Percentiles rank a stretch among this genome's conserved stretches.
Conservation (phyloP, 306 rosid species). For the Delonix regia region DNA sequence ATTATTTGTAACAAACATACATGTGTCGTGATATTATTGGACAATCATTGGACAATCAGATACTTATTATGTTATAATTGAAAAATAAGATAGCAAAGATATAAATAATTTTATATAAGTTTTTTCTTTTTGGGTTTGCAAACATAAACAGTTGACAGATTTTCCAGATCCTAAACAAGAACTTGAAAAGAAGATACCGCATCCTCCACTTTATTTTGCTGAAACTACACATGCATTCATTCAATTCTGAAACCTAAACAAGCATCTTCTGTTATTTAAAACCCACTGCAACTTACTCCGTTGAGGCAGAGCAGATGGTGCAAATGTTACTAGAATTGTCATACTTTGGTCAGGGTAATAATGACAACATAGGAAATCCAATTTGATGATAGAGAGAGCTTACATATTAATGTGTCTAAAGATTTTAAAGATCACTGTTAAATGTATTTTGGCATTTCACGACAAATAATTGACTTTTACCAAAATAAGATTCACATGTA, state of each 20-base stretch:
- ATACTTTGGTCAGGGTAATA: not conserved
- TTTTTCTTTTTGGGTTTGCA: too few relatives aligned
- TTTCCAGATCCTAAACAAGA: not conserved
- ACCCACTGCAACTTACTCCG: not conserved
- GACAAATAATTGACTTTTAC: constrained; percentile 19
- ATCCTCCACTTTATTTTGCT: not conserved
- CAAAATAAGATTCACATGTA: not conserved
- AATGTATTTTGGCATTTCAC: not conserved
- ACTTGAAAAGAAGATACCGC: not conserved
- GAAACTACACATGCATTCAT: not conserved
- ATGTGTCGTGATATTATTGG: too few relatives aligned
- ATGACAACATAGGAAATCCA: not conserved
- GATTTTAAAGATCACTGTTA: not conserved
- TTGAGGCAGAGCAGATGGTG: not conserved
- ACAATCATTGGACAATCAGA: too few relatives aligned
- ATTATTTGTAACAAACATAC: too few relatives aligned
- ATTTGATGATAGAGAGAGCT: not conserved
- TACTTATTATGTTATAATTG: too few relatives aligned
- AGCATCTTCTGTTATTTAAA: not conserved
- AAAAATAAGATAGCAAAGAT: too few relatives aligned
- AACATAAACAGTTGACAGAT: not conserved
- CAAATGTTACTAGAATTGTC: not conserved
- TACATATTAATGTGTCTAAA: not conserved
- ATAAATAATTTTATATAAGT: too few relatives aligned
- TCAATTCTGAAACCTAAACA: constrained; percentile 1